Evolutionary conservation across 2,329 filamentous ascomycete species (phyloP), one percentile per base, ranked within the genome.

Genomic region (Phialophora chinensis): DNA sequence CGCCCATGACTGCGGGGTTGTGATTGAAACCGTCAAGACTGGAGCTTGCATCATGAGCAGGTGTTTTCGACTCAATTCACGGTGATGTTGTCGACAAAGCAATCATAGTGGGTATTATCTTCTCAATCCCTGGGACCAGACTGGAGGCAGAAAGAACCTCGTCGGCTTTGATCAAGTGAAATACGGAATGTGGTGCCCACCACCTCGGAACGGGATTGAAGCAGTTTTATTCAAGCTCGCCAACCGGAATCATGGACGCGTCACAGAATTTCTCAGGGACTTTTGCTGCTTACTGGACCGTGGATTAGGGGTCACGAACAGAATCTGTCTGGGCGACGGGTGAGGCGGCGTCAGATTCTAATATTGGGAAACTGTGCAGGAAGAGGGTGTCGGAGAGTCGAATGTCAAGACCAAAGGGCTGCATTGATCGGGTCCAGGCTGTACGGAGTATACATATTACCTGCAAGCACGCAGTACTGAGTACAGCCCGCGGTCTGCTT

Each of bases 1-100:
- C 10, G 60, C 60, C 60, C 60, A 62, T 23, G 60, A 62, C 14
- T 62, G 60, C 33, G 60, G 60, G 52, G 60, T 62, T 29, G 52
- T 55, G 60, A 62, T 56, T 23, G 60, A 62, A 5, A 62, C 60
- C 14, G 60, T 62, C 50, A 62, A 49, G 52, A 62, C 60, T 10
- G 60, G 60, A 14, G 12, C 60, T 27, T 62, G 60, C 60, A 62
- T 62, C 23, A 31, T 58, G 55, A n/a, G 55, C 38, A 55, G 11
- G 12, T n/a, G 27, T n/a, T 20, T 52, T 35, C 33, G 20, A 3
- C 23, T 23, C 20, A 27, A 12, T 17, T 52, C 14, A 52, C 49
- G 3, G 14, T 12, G 23, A 23, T 52, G 12, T 11, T 4, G 25
- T 23, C 49, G 49, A 29, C 20, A 52, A 52, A 60, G 27, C 17